Evolutionary conservation across 352 stramenopile genomes (phyloP).

Genomic region (Phytophthora capsici): DNA sequence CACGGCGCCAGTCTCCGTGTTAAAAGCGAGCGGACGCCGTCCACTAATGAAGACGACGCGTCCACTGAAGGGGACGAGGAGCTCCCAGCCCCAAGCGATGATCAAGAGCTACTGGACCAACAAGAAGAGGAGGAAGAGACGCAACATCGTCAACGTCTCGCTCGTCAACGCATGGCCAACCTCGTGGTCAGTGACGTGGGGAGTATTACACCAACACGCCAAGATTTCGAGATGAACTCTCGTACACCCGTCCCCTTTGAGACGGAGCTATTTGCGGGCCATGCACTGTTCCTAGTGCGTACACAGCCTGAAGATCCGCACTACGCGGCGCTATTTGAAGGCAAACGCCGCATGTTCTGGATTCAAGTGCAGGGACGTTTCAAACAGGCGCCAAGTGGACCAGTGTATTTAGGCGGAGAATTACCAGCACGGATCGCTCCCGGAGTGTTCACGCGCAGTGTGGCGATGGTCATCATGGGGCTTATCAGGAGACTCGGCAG

Average conservation of each 20-base stretch:
- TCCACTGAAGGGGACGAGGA: slow-evolving; percentile 35
- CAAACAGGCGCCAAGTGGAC: slow-evolving; percentile 59
- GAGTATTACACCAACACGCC: slow-evolving; percentile 5
- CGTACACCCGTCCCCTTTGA: slow-evolving; percentile 74
- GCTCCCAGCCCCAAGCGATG: background rate
- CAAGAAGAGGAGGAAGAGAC: slow-evolving; percentile 8
- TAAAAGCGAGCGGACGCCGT: slow-evolving; percentile 19
- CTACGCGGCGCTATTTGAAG: slow-evolving; percentile 64
- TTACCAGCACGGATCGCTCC: slow-evolving; percentile 66
- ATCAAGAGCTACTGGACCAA: slow-evolving; percentile 1
- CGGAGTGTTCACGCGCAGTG: slow-evolving; percentile 78
- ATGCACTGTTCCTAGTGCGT: slow-evolving; percentile 84
- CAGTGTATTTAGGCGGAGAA: slow-evolving; percentile 80
- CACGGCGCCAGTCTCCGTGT: slow-evolving; percentile 28
- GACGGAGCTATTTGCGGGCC: slow-evolving; percentile 86
- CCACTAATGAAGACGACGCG: slow-evolving; percentile 23
- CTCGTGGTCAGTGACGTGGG: slow-evolving; percentile 55
- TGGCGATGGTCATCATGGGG: slow-evolving; percentile 79
- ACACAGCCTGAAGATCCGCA: slow-evolving; percentile 63
- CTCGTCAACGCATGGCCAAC: slow-evolving; percentile 14
- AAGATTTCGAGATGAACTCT: slow-evolving; percentile 62
- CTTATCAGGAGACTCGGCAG: slow-evolving; percentile 74
- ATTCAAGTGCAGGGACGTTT: slow-evolving; percentile 90
- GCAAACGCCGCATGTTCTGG: slow-evolving; percentile 84
- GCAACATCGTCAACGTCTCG: slow-evolving; percentile 11